Evolutionary conservation across 2,329 filamentous ascomycete genomes (phyloP), one percentile per base, ranked within the genome.

Genomic region (Diaporthe ilicicola): DNA sequence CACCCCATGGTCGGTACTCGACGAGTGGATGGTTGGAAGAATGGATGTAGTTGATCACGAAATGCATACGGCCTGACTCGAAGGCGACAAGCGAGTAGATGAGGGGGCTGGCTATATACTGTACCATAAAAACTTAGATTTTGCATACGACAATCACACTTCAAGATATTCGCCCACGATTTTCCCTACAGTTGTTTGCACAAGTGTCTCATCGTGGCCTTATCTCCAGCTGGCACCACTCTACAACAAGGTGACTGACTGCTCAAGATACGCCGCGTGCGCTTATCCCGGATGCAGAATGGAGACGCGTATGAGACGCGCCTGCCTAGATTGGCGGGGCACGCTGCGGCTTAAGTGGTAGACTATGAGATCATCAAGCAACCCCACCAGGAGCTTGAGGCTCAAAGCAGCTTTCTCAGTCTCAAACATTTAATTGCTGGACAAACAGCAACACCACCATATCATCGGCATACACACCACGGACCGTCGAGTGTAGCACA

Each of bases 351-450:
- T 44, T 67, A 70, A 59, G 48, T 53, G 48, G 15, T 70, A n/a
- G n/a, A n/a, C n/a, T n/a, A 72, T 72, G 70, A 72, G 61, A 62
- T 72, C 70, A 72, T 70, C 29, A n/a, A n/a, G n/a, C n/a, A 48
- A 39, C 51, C 42, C 59, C 68, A 50, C 68, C 50, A 67, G 29
- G 37, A 62, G 56, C 56, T 61, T 46, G 24, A 24, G 48, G 59
- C 42, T 48, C 12, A n/a, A n/a, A n/a, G n/a, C 24, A 22, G 17
- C 42, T 32, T 32, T 1, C 42, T 37, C 27, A 19, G 12, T 22
- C 12, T 17, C n/a, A 17, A 62, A 5, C 39, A 17, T 48, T 34
- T 24, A 42, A 24, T 29, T 7, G 19, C 34, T 39, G 19, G 22
- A 48, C 27, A 61, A 34, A 48, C 29, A 27, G 6, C 44, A 22